Evolutionary conservation across 768 basidiomycete genomes (phyloP).

Genomic region (Gymnopilus junonius): DNA sequence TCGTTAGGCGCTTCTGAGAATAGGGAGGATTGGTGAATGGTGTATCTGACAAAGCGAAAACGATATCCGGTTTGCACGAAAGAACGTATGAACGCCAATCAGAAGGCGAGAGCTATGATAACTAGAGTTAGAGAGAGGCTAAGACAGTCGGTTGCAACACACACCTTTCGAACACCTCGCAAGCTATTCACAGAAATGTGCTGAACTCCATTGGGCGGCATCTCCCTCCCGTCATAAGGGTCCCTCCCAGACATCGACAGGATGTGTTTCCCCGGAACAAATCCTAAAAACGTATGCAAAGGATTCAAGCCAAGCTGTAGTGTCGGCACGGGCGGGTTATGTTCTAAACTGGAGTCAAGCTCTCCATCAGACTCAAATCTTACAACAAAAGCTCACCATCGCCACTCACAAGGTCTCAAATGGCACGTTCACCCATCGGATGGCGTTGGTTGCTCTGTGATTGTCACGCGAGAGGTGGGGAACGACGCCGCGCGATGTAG

Average conservation of each 20-base stretch:
- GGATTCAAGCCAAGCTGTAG: slow-evolving; percentile 54
- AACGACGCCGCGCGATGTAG: slow-evolving; percentile 74
- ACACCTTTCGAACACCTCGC: slow-evolving; percentile 74
- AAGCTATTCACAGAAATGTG: slow-evolving; percentile 61
- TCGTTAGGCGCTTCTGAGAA: slow-evolving; percentile 80
- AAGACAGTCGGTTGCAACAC: slow-evolving; percentile 8
- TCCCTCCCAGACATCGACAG: slow-evolving; percentile 67
- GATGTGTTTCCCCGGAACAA: slow-evolving; percentile 48
- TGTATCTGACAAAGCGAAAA: slow-evolving; percentile 71
- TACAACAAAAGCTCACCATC: background rate
- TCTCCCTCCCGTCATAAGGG: slow-evolving; percentile 63
- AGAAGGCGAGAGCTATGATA: slow-evolving; percentile 50
- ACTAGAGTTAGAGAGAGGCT: background rate
- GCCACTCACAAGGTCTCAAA: slow-evolving; percentile 82
- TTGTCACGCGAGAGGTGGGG: slow-evolving; percentile 78
- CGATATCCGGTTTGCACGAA: slow-evolving; percentile 68
- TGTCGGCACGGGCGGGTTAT: slow-evolving; percentile 67
- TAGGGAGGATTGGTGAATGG: slow-evolving; percentile 67
- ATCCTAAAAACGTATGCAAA: slow-evolving; percentile 71
- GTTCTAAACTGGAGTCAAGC: slow-evolving; percentile 56
- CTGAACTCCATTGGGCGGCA: slow-evolving; percentile 73
- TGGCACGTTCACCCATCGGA: slow-evolving; percentile 70
- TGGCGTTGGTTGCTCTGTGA: slow-evolving; percentile 44
- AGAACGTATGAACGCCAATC: slow-evolving; percentile 60
- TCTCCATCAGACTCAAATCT: background rate